Base-by-base conservation (phyloP, 2,329 filamentous ascomycete species). In the Meredithiella fracta region DNA sequence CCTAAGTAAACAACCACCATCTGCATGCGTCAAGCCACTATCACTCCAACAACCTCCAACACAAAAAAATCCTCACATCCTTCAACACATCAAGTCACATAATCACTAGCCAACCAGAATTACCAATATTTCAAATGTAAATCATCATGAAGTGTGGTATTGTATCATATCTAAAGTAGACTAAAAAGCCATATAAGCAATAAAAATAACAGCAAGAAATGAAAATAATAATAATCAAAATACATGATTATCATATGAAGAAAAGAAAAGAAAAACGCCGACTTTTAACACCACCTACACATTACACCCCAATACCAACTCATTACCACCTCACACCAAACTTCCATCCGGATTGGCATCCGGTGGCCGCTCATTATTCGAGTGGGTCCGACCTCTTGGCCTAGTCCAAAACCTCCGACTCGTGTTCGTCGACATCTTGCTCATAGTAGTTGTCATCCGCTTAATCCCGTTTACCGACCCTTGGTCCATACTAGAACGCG, bases 361-460 rank as follows among this genome's bases (percentile, higher is more conserved):
- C 17, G 49, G 49, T 26, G 38, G 57, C n/a, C 31, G 44, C 22
- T 51, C 49, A 11, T 29, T 31, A 11, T 34, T 31, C 14, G 57
- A 55, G 38, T 58, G 57, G 11, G 57, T 58, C 38, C 38, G 57
- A 37, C 52, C 57, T 8, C 57, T 38, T 14, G 57, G 57, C 20
- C 57, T 52, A 15, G 49, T 37, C 57, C 57, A 58, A 34, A 58
- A 58, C 15, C 57, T 49, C 37, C 53, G 47, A 22, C 57, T 58
- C 6, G 57, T 55, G 25, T 29, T 34, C 34, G 38, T 55, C 11
- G 57, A 58, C 53, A 58, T 55, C 38, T 55, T 55, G 51, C 57
- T 58, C 57, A 58, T 58, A 17, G 53, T 47, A 26, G 57, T 58
- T 40, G 57, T 53, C 57, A 58, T 58, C 2, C 57, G 53, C n/a